These are phyloP conservation scores for Suhomyces ambrosiae DNA, from an alignment of 1,139 yeast species.

Conservation along the genomic window DNA sequence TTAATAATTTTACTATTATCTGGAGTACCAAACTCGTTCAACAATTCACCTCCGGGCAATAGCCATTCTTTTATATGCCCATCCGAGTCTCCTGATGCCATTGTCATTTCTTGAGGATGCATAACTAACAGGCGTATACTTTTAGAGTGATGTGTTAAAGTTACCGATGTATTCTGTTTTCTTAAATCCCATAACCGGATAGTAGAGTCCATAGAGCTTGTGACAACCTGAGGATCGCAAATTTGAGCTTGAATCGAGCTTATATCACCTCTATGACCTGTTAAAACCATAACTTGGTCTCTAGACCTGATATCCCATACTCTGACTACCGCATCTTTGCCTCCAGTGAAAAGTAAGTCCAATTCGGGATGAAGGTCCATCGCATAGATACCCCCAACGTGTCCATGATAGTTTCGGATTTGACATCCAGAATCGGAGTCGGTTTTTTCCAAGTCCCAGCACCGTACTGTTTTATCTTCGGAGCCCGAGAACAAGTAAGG, in stretches of 20 bases:
- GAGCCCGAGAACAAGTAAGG: constrained; percentile 92
- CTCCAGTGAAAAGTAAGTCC: constrained; percentile 86
- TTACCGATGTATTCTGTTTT: constrained; percentile 44
- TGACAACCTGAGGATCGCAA: constrained; percentile 81
- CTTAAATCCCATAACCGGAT: constrained; percentile 81
- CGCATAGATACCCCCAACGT: constrained; percentile 84
- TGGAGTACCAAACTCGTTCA: constrained; percentile 50
- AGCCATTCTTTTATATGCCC: constrained; percentile 85
- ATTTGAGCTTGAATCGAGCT: constrained; percentile 67
- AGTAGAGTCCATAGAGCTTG: constrained; percentile 85
- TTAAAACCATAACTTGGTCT: constrained; percentile 69
- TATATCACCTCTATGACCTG: constrained; percentile 82
- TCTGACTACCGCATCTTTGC: constrained; percentile 82
- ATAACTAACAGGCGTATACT: constrained; percentile 73
- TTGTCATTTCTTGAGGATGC: constrained; percentile 73
- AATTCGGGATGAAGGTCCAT: constrained; percentile 84
- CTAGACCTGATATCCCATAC: constrained; percentile 94
- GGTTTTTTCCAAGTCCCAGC: constrained; percentile 95
- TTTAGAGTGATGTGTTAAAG: constrained; percentile 82
- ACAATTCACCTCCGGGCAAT: constrained; percentile 72
- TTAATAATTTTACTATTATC: constrained; percentile 57
- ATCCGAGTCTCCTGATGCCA: constrained; percentile 73
- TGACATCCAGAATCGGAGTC: constrained; percentile 55
- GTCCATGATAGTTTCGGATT: constrained; percentile 91
- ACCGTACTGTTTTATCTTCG: constrained; percentile 91